These are phyloP conservation scores for Malassezia equina DNA, from an alignment of 1,284 basidiomycete species.

Conservation along the genomic window DNA sequence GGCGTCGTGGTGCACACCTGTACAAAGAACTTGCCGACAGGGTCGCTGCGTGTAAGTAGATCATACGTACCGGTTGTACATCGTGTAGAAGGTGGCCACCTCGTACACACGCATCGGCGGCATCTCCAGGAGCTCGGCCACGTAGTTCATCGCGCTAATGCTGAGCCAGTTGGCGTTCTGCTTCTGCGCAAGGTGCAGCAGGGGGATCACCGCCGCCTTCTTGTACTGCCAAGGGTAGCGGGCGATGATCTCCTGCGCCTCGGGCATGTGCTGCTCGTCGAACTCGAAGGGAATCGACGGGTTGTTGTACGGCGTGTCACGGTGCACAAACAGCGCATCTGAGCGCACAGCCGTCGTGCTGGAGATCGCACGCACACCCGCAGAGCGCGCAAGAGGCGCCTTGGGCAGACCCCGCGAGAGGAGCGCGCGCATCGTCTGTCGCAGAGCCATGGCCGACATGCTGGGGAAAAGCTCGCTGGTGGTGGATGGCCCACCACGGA, in stretches of 20 bases:
- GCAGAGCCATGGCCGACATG: conserved; percentile 15
- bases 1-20: conserved; percentile 99
- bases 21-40: conserved; percentile 85
- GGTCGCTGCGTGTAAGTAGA: conserved; percentile 60
- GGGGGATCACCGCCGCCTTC: conserved; percentile 85
- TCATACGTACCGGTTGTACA: conserved; percentile 55
- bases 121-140: conserved; percentile 78
- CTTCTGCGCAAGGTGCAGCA: conserved; percentile 88
- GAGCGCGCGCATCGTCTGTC: conserved; percentile 4
- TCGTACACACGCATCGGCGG: conserved; percentile 98
- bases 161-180: conserved; percentile 99
- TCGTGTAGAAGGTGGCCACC: conserved; percentile 98
- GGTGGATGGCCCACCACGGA: conserved; percentile 5
- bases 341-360: conserved; percentile 27
- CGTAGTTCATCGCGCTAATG: conserved; percentile 96
- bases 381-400: conserved; percentile 9
- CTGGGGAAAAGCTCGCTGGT: conserved; percentile 11
- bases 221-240: conserved; percentile 94
- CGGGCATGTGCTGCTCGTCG: conserved; percentile 66
- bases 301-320: conserved; percentile 76
- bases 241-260: conserved; percentile 76
- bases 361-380: conserved; percentile 22
- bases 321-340: conserved; percentile 55
- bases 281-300: conserved; percentile 76
- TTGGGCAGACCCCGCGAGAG: not conserved